A percentile compares a stretch with the other conserved stretches of the same genome.
Conservation (phyloP, 306 rosid genomes). For the Biancaea sappan region DNA sequence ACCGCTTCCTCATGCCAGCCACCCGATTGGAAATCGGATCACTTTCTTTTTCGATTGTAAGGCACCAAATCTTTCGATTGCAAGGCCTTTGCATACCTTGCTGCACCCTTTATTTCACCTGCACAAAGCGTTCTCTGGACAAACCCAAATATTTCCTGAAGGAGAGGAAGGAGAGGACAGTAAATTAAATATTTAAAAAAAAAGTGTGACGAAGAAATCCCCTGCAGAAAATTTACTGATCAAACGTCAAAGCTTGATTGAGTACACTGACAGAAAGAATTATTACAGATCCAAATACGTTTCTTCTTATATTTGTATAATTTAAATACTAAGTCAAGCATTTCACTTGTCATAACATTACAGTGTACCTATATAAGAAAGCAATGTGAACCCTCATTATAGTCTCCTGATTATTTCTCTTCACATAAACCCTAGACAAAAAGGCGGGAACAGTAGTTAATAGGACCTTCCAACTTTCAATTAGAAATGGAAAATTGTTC, state of each 20-base stretch:
- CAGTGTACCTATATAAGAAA: constrained; percentile 46
- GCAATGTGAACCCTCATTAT: constrained; percentile 63
- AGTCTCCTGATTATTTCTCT: constrained; percentile 53
- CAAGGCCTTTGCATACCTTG: background rate
- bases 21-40: no score
- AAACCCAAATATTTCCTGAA: constrained; percentile 5
- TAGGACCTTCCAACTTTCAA: constrained; percentile 42
- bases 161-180: background rate
- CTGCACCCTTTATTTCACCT: constrained; percentile 3
- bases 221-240: constrained; percentile 17
- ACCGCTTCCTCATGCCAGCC: no score
- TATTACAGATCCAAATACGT: constrained; percentile 48
- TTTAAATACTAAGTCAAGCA: constrained; percentile 61
- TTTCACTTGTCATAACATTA: constrained; percentile 57
- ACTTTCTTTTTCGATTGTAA: no score
- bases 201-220: background rate
- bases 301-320: constrained; percentile 52
- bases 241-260: constrained; percentile 24
- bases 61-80: no score
- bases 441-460: constrained; percentile 50
- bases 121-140: constrained; percentile 7
- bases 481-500: constrained; percentile 51
- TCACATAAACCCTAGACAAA: constrained; percentile 52
- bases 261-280: constrained; percentile 25
- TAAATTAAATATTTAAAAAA: no score